Evolutionary conservation across 2,329 filamentous ascomycete species (phyloP), one percentile per base, ranked within the genome.

Genomic region (Aspergillus transmontanensis): DNA sequence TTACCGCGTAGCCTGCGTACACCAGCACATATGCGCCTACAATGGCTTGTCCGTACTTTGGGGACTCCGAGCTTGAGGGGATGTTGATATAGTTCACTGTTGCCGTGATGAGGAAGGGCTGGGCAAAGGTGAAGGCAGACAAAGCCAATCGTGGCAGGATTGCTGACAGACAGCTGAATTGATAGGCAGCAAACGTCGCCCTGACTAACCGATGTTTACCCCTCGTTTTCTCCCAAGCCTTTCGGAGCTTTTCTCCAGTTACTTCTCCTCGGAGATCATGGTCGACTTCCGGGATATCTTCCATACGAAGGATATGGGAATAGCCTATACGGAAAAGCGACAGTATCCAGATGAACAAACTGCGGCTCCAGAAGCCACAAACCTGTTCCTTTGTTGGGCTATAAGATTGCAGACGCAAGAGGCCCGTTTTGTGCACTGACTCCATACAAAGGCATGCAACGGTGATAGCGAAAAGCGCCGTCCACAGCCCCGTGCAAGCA

Each of bases 291-390:
- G 45, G 45, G 11, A 48, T 48, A n/a, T 48, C 45, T 2, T 23
- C 23, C 12, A 82, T 68, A 0, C 67, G 66, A 28, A 84, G 60
- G 5, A 76, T 67, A 5, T 76, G 79, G 2, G 73, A 75, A 72
- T 79, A 84, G 0, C 83, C 83, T 21, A 54, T n/a, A 16, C 45
- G 59, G 28, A 86, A 78, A 3, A 85, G 68, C 3, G 77, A 75
- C 48, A 80, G 82, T 39, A 84, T 71, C 83, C 83, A 85, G 72
- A 76, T 81, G 66, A 85, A 85, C 28, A 82, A 69, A 2, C 74
- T 75, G n/a, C 76, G 73, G 53, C 71, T 81, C 68, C 81, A 79
- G 23, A 82, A 69, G 11, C 82, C 79, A 60, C 80, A 81, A 14
- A 81, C 83, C 21, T 78, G 79, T 66, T 87, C 83, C 6, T 69